Percentiles rank a stretch among this genome's conserved stretches.
These are phyloP conservation scores for Aspergillus indologenus DNA, from an alignment of 495 filamentous ascomycete species.

Conservation along the genomic window DNA sequence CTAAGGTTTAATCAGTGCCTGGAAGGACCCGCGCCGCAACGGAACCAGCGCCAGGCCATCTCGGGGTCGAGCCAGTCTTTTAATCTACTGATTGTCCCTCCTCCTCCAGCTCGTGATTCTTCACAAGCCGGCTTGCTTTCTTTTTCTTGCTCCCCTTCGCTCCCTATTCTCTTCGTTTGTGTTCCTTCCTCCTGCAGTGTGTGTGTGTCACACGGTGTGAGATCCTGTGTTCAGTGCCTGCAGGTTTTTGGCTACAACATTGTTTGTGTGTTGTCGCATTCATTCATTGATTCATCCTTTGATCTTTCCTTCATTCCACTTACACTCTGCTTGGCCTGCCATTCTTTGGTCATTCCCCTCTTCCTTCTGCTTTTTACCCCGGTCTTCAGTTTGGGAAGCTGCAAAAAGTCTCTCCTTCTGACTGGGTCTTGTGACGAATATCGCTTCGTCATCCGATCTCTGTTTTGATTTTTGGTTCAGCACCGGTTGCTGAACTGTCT, in stretches of 20 bases:
- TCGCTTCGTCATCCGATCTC: conserved; percentile 16
- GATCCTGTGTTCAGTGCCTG: conserved; percentile 5
- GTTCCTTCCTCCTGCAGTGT: conserved; percentile 1
- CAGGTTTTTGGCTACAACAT: neutral
- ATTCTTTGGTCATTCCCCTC: conserved; percentile 3
- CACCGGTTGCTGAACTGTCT: conserved; percentile 35
- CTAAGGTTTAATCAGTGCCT: neutral
- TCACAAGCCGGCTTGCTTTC: neutral
- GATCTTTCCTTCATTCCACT: conserved; percentile 5
- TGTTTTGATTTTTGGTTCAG: conserved; percentile 16
- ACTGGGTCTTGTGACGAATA: conserved; percentile 17
- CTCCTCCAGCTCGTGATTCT: neutral
- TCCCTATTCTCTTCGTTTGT: conserved; percentile 9
- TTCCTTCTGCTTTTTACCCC: neutral
- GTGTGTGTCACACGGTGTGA: conserved; percentile 15
- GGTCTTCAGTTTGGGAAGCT: neutral
- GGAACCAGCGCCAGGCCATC: neutral
- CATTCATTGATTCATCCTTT: conserved; percentile 11
- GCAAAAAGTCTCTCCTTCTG: conserved; percentile 8
- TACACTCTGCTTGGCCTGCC: neutral
- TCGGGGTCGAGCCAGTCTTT: neutral
- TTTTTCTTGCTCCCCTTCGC: conserved; percentile 1
- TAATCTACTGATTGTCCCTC: neutral
- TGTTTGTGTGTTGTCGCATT: conserved; percentile 12
- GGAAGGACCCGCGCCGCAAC: neutral